These are phyloP conservation scores for Parasitella parasitica DNA, from an alignment of 371 early-diverging fungal genomes.

Conservation along the genomic window DNA sequence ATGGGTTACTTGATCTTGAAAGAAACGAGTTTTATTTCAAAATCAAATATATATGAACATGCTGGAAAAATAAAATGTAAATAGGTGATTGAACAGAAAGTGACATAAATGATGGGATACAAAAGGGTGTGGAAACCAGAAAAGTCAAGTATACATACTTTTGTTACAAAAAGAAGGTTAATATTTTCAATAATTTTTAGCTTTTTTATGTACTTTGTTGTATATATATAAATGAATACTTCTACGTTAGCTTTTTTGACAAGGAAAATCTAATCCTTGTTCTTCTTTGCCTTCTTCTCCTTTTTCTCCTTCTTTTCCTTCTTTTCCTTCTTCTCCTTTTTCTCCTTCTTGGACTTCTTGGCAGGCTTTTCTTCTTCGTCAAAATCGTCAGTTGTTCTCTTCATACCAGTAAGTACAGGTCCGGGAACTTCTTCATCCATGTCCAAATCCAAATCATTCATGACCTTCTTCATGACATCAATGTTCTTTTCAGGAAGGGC, in stretches of 20 bases:
- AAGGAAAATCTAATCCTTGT: conserved; percentile 28
- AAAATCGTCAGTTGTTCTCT: conserved; percentile 32
- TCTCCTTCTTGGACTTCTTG: conserved; percentile 50
- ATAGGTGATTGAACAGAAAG: not conserved
- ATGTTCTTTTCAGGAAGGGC: conserved; percentile 88
- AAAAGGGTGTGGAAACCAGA: not conserved
- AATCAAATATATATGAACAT: conserved; percentile 6
- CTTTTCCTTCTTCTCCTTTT: conserved; percentile 53
- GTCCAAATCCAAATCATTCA: conserved; percentile 66
- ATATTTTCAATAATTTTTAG: not conserved
- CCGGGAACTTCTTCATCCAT: conserved; percentile 48
- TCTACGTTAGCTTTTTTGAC: not conserved
- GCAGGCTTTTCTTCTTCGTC: conserved; percentile 31
- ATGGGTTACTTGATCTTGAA: too few relatives aligned
- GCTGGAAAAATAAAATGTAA: conserved; percentile 6
- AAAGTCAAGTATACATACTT: not conserved
- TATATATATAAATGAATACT: not conserved
- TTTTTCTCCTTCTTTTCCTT: conserved; percentile 54
- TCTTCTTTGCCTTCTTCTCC: conserved; percentile 57
- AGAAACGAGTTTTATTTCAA: not conserved
- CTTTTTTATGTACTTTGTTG: conserved; percentile 6
- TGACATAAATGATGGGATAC: not conserved
- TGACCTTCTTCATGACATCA: conserved; percentile 91
- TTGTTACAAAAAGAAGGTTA: too few relatives aligned
- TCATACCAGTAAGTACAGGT: conserved; percentile 16